Conservation (phyloP, 2,329 filamentous ascomycete species). For the Botrytis porri region DNA sequence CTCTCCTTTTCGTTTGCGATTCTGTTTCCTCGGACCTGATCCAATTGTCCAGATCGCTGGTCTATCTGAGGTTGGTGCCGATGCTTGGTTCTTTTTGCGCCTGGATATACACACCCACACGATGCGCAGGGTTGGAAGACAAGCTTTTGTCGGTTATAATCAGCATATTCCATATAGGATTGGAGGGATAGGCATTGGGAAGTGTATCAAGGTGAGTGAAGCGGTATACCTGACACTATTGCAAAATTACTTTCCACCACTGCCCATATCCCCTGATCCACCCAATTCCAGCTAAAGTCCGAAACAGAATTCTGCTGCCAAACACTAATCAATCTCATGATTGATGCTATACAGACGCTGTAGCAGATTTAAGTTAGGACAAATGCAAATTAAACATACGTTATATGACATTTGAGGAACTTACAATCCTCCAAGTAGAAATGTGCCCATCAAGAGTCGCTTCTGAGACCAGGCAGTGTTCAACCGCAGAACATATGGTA, state of each 20-base stretch:
- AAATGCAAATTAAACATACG: neutral
- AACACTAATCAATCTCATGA: neutral
- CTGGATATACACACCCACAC: neutral
- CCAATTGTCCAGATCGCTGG: neutral
- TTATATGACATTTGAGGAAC: neutral
- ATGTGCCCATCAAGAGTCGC: neutral
- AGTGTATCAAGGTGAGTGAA: neutral
- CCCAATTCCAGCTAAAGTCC: neutral
- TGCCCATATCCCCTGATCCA: neutral
- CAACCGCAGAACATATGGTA: neutral
- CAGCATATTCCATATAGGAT: neutral
- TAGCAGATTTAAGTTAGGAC: neutral
- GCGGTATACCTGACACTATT: neutral
- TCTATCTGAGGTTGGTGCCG: neutral
- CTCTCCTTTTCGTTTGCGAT: neutral
- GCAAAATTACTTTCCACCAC: neutral
- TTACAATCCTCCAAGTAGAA: neutral
- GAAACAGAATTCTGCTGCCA: neutral
- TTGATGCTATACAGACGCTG: neutral
- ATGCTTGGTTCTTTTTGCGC: neutral
- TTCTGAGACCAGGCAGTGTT: neutral
- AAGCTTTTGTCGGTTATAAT: neutral
- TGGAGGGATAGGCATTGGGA: rapidly evolving
- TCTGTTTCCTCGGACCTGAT: neutral
- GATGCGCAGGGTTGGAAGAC: neutral